A percentile compares a stretch with the other conserved stretches of the same genome.
These are phyloP conservation scores for Trichoderma gracile DNA, from an alignment of 2,329 filamentous ascomycete species.

Conservation along the genomic window DNA sequence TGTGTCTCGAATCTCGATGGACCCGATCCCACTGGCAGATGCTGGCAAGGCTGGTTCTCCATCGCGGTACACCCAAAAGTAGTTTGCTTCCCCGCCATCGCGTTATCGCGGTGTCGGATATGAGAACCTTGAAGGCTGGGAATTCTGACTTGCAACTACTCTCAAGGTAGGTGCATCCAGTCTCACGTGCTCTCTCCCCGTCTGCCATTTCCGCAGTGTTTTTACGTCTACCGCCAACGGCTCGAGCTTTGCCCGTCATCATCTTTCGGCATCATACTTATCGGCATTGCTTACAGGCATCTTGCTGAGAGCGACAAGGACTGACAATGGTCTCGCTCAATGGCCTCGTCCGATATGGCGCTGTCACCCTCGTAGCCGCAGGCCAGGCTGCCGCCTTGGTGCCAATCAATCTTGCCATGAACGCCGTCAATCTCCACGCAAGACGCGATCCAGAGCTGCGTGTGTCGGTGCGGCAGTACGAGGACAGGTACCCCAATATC, in stretches of 20 bases:
- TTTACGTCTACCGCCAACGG: not conserved
- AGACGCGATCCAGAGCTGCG: slow-evolving; percentile 12
- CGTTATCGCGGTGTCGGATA: slow-evolving; percentile 7
- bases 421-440: not conserved
- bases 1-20: no score
- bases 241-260: not conserved
- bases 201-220: not conserved
- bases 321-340: slow-evolving; percentile 14
- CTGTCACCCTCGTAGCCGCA: not conserved
- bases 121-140: not conserved
- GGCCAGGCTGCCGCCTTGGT: slow-evolving; percentile 13
- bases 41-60: not conserved
- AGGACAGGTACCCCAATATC: slow-evolving; percentile 27
- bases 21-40: not conserved
- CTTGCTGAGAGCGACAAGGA: not conserved
- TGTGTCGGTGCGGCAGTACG: not conserved
- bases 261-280: not conserved
- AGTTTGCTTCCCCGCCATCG: slow-evolving; percentile 14
- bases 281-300: not conserved
- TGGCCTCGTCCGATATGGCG: slow-evolving; percentile 12
- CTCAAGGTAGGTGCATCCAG: not conserved
- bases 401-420: slow-evolving; percentile 18
- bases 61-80: no score
- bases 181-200: not conserved
- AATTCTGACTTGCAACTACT: no score